Percentiles rank a stretch among this genome's conserved stretches.
phyloP scores from a whole-genome alignment of 768 basidiomycete genomes.

The Gloeopeniophorella convolvens region DNA sequence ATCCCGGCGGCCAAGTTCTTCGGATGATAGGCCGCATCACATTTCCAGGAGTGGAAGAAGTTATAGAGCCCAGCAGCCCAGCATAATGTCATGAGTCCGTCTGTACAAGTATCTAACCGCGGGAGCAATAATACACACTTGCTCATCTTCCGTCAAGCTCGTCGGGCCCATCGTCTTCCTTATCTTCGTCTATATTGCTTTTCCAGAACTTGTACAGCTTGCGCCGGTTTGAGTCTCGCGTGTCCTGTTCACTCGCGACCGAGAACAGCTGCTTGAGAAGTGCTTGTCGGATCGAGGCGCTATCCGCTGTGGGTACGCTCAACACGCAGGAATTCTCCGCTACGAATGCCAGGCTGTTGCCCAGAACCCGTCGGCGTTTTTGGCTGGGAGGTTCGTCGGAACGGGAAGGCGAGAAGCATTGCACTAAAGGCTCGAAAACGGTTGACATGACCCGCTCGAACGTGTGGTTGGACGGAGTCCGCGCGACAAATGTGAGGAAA shows the following conservation, averaged over 20 bases:
- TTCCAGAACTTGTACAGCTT: constrained; percentile 83
- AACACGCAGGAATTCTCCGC: constrained; percentile 49
- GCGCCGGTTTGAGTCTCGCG: constrained; percentile 71
- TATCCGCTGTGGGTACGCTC: constrained; percentile 31
- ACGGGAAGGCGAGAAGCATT: constrained; percentile 37
- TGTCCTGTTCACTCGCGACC: constrained; percentile 65
- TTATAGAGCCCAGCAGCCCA: background rate
- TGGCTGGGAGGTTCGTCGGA: constrained; percentile 32
- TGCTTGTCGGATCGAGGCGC: constrained; percentile 39
- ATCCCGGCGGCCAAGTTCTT: constrained; percentile 3
- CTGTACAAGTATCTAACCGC: background rate
- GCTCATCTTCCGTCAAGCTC: constrained; percentile 11
- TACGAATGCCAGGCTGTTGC: constrained; percentile 38
- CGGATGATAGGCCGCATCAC: background rate
- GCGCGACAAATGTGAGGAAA: constrained; percentile 66
- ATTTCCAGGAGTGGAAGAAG: background rate
- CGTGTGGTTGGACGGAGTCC: constrained; percentile 53
- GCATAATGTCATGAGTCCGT: background rate
- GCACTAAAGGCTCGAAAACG: constrained; percentile 63
- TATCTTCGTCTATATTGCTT: constrained; percentile 43
- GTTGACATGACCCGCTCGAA: constrained; percentile 68
- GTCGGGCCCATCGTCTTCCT: constrained; percentile 28
- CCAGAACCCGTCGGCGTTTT: constrained; percentile 42
- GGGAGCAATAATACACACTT: background rate
- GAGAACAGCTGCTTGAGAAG: constrained; percentile 64